Evolutionary conservation across 2,329 filamentous ascomycete species (phyloP), one percentile per base, ranked within the genome.

Genomic region (Leptographium radiaticola): DNA sequence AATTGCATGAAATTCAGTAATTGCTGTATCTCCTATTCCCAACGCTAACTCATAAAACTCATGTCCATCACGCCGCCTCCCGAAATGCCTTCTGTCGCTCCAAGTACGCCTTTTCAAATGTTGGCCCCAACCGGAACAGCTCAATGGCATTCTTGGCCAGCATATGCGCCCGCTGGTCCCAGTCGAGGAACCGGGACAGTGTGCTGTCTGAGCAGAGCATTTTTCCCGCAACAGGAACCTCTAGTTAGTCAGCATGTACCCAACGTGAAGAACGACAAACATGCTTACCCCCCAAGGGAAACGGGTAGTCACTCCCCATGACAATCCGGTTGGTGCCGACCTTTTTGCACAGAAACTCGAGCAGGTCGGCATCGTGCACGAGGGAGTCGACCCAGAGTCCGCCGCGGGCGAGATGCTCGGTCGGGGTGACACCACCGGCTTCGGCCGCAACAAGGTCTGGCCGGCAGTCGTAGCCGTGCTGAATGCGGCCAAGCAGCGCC

Each of bases 281-380:
- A 47, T 8, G 20, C 47, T 31, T 36, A 50, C 48, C 48, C 6
- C 50, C 50, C 6, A 52, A 20, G 6, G 50, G 50, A 39, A 52
- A 52, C 12, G 50, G 50, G 30, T 52, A 52, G 42, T 52, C 50
- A 33, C 50, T 52, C 31, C 50, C 50, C 42, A 52, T 46, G 31
- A 47, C 50, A 20, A 52, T 47, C n/a, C 50, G 31, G 12, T 46
- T 31, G 1, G 50, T 20, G 18, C 50, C 42, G 11, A 52, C 39
- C 34, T 52, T 52, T 18, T 40, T 39, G 43, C 50, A 52, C 50
- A 52, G 50, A 31, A 46, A 52, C 42, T 39, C 50, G 42, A 52
- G 50, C 50, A 52, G 34, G 43, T 52, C 50, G 3, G 34, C 42
- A 15, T 52, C 50, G 43, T 52, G 50, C 50, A 52, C 50, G 15